phyloP scores from a whole-genome alignment of 139 green algal species.

The Ostreobium quekettii region DNA sequence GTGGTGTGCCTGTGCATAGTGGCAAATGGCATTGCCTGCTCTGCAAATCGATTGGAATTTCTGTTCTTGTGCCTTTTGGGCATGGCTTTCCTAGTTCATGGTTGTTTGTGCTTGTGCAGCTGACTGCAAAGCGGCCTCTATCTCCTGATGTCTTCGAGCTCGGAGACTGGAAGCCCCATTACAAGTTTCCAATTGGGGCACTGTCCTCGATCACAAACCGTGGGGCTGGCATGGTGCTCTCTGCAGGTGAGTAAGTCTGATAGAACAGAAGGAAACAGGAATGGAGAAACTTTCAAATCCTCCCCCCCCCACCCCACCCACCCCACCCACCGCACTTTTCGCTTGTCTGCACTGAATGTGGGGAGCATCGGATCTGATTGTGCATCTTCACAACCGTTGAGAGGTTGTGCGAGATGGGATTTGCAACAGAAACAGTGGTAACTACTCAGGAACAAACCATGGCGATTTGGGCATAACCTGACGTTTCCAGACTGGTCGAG shows the following conservation, averaged over 20 bases:
- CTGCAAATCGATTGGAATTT: not conserved
- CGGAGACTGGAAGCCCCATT: slow-evolving; percentile 57
- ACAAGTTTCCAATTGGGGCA: slow-evolving; percentile 81
- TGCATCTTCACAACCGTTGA: no score
- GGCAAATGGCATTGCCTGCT: no score
- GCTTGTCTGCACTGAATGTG: slow-evolving; percentile 14
- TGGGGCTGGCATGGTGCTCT: slow-evolving; percentile 66
- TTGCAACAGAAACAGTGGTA: no score
- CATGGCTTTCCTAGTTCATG: not conserved
- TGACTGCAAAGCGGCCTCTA: slow-evolving; percentile 75
- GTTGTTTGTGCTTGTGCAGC: slow-evolving; percentile 36
- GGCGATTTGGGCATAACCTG: no score
- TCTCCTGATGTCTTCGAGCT: slow-evolving; percentile 87
- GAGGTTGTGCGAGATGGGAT: no score
- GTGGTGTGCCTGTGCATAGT: no score
- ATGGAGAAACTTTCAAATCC: slow-evolving; percentile 13
- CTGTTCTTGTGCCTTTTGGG: not conserved
- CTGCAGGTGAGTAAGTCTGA: slow-evolving; percentile 41
- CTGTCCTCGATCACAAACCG: slow-evolving; percentile 84
- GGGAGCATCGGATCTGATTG: no score
- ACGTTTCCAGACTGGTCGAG: no score
- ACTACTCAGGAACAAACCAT: no score
- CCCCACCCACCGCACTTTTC: not conserved
- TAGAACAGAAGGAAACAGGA: not conserved
- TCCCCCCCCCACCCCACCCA: not conserved